These are phyloP conservation scores for Podospora sp. DNA, from an alignment of 495 filamentous ascomycete genomes.

Conservation along the genomic window DNA sequence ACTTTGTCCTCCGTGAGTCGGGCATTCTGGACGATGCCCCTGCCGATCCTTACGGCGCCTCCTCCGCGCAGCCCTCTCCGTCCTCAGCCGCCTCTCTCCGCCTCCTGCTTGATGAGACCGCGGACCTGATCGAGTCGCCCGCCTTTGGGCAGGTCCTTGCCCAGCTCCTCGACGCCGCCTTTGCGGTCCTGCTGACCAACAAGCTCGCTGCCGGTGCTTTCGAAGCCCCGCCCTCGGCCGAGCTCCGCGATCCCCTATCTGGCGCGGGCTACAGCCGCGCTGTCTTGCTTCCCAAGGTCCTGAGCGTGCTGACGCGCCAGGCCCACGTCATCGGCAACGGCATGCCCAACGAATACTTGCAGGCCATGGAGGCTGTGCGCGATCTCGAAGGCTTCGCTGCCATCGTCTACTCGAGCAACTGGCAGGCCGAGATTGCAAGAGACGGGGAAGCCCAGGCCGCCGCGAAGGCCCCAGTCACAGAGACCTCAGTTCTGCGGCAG, in stretches of 20 bases:
- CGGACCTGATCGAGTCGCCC: slow-evolving; percentile 93
- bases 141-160: slow-evolving; percentile 81
- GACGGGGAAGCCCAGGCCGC: slow-evolving; percentile 34
- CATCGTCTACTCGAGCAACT: slow-evolving; percentile 92
- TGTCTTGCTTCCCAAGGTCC: slow-evolving; percentile 81
- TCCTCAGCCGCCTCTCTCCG: slow-evolving; percentile 62
- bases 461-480: background rate
- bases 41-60: slow-evolving; percentile 7
- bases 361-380: slow-evolving; percentile 76
- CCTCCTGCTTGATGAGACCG: slow-evolving; percentile 90
- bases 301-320: slow-evolving; percentile 84
- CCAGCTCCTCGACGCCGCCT: slow-evolving; percentile 82
- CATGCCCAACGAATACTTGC: slow-evolving; percentile 86
- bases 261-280: slow-evolving; percentile 52
- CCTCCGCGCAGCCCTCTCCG: slow-evolving; percentile 30
- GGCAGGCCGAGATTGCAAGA: slow-evolving; percentile 67
- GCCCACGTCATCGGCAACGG: slow-evolving; percentile 86
- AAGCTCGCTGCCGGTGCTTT: slow-evolving; percentile 80
- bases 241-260: slow-evolving; percentile 43
- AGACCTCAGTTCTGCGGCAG: background rate
- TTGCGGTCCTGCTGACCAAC: slow-evolving; percentile 75
- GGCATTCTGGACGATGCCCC: slow-evolving; percentile 65
- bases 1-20: slow-evolving; percentile 78
- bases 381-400: slow-evolving; percentile 95
- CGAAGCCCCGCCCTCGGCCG: slow-evolving; percentile 57